Base-by-base conservation (phyloP, 257 asterid genomes). In the Primulina tabacum region DNA sequence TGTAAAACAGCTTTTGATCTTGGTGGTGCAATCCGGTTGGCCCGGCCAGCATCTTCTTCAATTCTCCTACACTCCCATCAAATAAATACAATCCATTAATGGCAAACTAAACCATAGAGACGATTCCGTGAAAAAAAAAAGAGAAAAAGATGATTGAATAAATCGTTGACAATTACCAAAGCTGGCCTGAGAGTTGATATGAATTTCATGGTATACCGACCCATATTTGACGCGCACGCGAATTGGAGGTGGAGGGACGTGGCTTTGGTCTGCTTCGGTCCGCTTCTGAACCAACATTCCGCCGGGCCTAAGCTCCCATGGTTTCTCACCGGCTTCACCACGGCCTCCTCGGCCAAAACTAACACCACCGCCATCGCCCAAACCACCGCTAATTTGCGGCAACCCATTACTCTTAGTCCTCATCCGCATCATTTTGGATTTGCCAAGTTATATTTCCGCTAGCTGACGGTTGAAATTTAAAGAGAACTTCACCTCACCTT, bases 281-380 rank as follows among this genome's bases (percentile, higher is more conserved):
- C 98, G 89, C 71, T 81, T 85, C 82, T 92, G 98, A 28, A 92
- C 98, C 67, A 92, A 76, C 98, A 92, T 92, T 69, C 98, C 98
- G 12, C 98, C 88, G 32, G 98, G 98, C 78, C 97, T 55, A 52
- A 87, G 79, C 71, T 92, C 98, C 91, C 92, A 92, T 10, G 85
- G 76, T 9, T 78, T 86, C 56, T 79, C 82, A 1, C 29, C 68
- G 5, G 64, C 78, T 6, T 21, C 74, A 2, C 72, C 71, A 5
- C 60, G 55, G 18, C 60, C 50, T 28, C 30, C 30, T 28, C 30
- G 30, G 30, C 30, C 30, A 28, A 0, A 1, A 28, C 30, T 3
- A 43, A 43, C 55, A 43, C 50, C 50, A 10, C 73, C 70, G 71
- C 76, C 76, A 60, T 60, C 76, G 11, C 30, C 38, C 12, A 53